A percentile compares a stretch with the other conserved stretches of the same genome.
Evolutionary conservation across 371 early-diverging fungal species (phyloP).

Genomic region (Syncephalastrum racemosum): DNA sequence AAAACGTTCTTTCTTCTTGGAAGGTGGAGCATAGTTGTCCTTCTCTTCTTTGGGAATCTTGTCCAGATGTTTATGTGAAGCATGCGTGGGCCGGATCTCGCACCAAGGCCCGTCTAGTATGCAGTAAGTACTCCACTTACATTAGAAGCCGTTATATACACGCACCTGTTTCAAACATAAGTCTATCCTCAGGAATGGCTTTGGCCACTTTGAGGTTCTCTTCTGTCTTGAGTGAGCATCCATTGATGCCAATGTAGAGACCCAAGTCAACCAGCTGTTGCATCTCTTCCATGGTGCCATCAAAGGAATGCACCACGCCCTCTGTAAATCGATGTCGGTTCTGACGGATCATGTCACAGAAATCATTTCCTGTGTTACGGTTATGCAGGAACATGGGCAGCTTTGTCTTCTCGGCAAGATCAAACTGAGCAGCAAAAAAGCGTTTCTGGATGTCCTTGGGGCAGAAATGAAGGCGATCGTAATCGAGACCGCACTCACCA

Average conservation of each 20-base stretch:
- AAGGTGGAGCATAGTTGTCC: slow-evolving; percentile 38
- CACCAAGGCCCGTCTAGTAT: slow-evolving; percentile 90
- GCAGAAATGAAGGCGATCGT: slow-evolving; percentile 87
- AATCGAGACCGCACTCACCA: slow-evolving; percentile 94
- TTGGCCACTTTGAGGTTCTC: slow-evolving; percentile 80
- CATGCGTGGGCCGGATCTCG: slow-evolving; percentile 89
- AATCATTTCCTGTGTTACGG: slow-evolving; percentile 76
- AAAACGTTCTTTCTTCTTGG: slow-evolving; percentile 78
- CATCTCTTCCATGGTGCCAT: slow-evolving; percentile 82
- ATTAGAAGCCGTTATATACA: no score
- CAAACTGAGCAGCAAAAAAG: slow-evolving; percentile 82
- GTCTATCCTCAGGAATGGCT: slow-evolving; percentile 77
- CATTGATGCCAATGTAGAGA: slow-evolving; percentile 97
- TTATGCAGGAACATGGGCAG: slow-evolving; percentile 91
- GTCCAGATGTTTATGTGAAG: slow-evolving; percentile 63
- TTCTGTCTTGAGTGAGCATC: slow-evolving; percentile 92
- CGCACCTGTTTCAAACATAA: slow-evolving; percentile 90
- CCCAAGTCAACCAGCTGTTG: slow-evolving; percentile 68
- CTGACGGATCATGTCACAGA: slow-evolving; percentile 50
- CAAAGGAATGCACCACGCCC: slow-evolving; percentile 98
- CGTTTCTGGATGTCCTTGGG: slow-evolving; percentile 71
- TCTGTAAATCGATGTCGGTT: slow-evolving; percentile 64
- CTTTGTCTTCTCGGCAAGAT: slow-evolving; percentile 70
- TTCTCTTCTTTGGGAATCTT: slow-evolving; percentile 32
- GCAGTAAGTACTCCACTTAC: not conserved